These are phyloP conservation scores for Hibiscus syriacus DNA, from an alignment of 345 rosid species.

Conservation along the genomic window DNA sequence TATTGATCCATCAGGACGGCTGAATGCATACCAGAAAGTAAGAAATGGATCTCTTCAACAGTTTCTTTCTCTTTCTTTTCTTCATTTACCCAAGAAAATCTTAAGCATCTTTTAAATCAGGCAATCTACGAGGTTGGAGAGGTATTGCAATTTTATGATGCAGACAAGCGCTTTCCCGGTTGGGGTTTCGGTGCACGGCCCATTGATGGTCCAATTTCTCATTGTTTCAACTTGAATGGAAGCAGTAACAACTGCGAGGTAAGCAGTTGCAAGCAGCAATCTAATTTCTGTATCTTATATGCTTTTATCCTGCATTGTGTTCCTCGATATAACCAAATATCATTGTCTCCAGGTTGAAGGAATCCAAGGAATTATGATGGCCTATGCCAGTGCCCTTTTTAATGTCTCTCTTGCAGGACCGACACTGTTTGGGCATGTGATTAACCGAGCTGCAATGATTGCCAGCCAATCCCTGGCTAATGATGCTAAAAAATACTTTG, in stretches of 20 bases:
- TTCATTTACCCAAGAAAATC: neutral
- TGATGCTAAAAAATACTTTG: slow-evolving; percentile 53
- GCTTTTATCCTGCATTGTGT: neutral
- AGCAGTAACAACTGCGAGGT: neutral
- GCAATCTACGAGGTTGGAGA: neutral
- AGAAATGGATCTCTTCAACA: neutral
- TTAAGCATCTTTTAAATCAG: neutral
- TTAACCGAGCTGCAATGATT: slow-evolving; percentile 56
- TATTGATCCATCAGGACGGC: neutral
- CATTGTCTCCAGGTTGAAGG: slow-evolving; percentile 65
- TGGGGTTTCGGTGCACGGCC: neutral
- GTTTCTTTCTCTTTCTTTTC: neutral
- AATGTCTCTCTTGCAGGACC: slow-evolving; percentile 97
- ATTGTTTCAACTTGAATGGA: neutral
- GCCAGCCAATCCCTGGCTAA: slow-evolving; percentile 72
- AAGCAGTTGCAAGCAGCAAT: neutral
- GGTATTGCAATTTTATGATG: neutral
- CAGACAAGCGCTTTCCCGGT: neutral
- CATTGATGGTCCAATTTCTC: neutral
- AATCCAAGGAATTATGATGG: slow-evolving; percentile 72
- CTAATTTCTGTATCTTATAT: neutral
- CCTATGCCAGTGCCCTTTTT: slow-evolving; percentile 72
- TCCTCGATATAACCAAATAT: slow-evolving; percentile 6
- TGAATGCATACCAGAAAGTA: neutral
- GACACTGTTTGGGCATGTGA: slow-evolving; percentile 86